A percentile compares a stretch with the other conserved stretches of the same genome.
Evolutionary conservation across 768 basidiomycete species (phyloP).

Genomic region (Mycena kentingensis): DNA sequence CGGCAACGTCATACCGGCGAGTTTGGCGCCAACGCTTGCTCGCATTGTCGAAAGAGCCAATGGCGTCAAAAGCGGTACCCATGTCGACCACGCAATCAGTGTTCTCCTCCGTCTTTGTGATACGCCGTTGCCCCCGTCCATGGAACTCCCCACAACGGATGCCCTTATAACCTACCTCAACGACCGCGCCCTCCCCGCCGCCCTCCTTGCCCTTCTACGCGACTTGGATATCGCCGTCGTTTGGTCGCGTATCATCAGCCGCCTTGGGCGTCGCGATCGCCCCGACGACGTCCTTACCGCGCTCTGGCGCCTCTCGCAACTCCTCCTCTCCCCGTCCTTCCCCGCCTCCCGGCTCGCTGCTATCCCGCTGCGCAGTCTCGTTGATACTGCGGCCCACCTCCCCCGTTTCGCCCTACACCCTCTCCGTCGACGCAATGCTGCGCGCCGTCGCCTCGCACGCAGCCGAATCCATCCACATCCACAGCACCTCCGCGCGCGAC

Average conservation of each 20-base stretch:
- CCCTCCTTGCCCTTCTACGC: conserved; percentile 1
- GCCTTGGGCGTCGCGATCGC: conserved; percentile 5
- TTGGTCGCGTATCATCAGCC: conserved; percentile 3
- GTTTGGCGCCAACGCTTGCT: not conserved
- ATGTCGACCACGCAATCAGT: conserved; percentile 6
- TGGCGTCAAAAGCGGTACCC: not conserved
- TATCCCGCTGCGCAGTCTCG: conserved; percentile 4
- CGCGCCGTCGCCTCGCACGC: conserved; percentile 6
- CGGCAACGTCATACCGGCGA: not conserved
- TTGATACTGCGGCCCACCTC: not conserved
- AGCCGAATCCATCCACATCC: conserved; percentile 3
- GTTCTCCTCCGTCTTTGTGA: conserved; percentile 5
- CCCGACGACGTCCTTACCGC: conserved; percentile 11
- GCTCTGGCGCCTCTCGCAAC: conserved; percentile 6
- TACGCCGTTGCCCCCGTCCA: not conserved
- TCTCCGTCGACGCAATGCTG: conserved; percentile 5
- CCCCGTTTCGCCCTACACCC: conserved; percentile 6
- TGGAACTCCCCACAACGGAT: not conserved
- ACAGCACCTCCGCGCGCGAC: not conserved
- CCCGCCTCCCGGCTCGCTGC: not conserved
- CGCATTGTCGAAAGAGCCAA: not conserved
- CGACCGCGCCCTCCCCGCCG: not conserved
- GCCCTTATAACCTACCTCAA: conserved; percentile 11
- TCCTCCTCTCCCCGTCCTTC: conserved; percentile 5
- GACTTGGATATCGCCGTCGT: conserved; percentile 2